A percentile compares a stretch with the other conserved stretches of the same genome.
These are phyloP conservation scores for Thinopyrum elongatum DNA, from an alignment of 176 grass and related monocot genomes.

Conservation along the genomic window DNA sequence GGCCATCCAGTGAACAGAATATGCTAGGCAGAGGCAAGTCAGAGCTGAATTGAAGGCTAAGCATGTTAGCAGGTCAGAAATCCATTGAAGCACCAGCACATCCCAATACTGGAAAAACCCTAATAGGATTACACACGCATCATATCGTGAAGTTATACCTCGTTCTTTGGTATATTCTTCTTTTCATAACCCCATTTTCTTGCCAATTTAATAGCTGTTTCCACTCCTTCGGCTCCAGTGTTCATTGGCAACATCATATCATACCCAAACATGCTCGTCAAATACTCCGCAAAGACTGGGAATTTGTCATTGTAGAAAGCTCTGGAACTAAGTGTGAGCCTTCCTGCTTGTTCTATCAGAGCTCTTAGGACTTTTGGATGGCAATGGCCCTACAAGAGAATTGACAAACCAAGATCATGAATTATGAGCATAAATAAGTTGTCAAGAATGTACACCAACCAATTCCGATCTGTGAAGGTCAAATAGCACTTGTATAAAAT, in stretches of 20 bases:
- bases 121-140: slow-evolving; percentile 11
- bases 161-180: slow-evolving; percentile 78
- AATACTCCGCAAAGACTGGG: slow-evolving; percentile 73
- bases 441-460: not conserved
- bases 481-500: not conserved
- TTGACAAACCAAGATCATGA: not conserved
- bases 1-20: not conserved
- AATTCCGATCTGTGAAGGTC: not conserved
- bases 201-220: slow-evolving; percentile 92
- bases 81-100: slow-evolving; percentile 3
- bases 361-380: slow-evolving; percentile 86
- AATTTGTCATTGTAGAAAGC: slow-evolving; percentile 96
- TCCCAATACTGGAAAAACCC: not conserved
- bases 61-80: not conserved
- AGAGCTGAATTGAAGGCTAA: not conserved
- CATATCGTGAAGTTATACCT: slow-evolving; percentile 38
- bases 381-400: slow-evolving; percentile 70
- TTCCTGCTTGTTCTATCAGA: slow-evolving; percentile 78
- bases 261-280: slow-evolving; percentile 87
- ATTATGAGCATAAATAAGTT: not conserved
- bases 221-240: slow-evolving; percentile 96
- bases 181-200: slow-evolving; percentile 98
- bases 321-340: slow-evolving; percentile 92
- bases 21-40: not conserved
- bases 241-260: slow-evolving; percentile 99